Evolutionary conservation across 768 basidiomycete genomes (phyloP).

Genomic region (Kwoniella mangroviensis): DNA sequence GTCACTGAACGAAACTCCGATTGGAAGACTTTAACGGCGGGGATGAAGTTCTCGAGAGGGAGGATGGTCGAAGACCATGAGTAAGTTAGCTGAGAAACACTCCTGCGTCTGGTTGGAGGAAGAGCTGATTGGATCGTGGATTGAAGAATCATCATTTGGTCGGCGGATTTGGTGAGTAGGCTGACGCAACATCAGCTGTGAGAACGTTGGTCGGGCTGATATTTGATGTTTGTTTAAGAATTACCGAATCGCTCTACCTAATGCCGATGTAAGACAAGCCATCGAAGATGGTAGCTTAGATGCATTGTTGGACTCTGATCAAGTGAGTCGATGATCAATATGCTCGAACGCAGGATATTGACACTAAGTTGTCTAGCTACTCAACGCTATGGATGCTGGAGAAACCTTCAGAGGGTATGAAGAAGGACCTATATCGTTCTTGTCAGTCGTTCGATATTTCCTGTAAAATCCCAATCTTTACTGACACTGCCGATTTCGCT

Average conservation of each 20-base stretch:
- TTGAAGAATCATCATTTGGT: slow-evolving; percentile 86
- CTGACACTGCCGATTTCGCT: too few relatives aligned
- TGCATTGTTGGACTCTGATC: slow-evolving; percentile 77
- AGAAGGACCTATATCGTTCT: slow-evolving; percentile 88
- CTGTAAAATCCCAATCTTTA: too few relatives aligned
- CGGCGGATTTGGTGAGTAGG: slow-evolving; percentile 71
- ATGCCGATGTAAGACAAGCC: slow-evolving; percentile 74
- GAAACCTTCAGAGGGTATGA: slow-evolving; percentile 79
- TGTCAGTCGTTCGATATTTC: slow-evolving; percentile 21
- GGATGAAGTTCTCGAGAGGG: slow-evolving; percentile 84
- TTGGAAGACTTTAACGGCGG: slow-evolving; percentile 81
- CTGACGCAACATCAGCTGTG: neutral
- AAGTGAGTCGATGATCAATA: slow-evolving; percentile 63
- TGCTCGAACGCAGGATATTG: too few relatives aligned
- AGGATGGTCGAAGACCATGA: slow-evolving; percentile 88
- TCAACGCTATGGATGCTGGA: slow-evolving; percentile 71
- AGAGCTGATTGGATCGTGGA: neutral
- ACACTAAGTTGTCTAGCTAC: slow-evolving; percentile 63
- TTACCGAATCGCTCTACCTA: slow-evolving; percentile 87
- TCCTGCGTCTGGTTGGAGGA: neutral
- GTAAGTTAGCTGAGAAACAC: slow-evolving; percentile 70
- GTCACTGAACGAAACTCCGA: slow-evolving; percentile 89
- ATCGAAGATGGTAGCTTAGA: slow-evolving; percentile 72
- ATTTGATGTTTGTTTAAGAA: slow-evolving; percentile 60
- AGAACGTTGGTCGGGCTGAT: neutral